Evolutionary conservation across 306 rosid genomes (phyloP), one percentile per base, ranked within the genome.

Genomic region (Abrus precatorius): DNA sequence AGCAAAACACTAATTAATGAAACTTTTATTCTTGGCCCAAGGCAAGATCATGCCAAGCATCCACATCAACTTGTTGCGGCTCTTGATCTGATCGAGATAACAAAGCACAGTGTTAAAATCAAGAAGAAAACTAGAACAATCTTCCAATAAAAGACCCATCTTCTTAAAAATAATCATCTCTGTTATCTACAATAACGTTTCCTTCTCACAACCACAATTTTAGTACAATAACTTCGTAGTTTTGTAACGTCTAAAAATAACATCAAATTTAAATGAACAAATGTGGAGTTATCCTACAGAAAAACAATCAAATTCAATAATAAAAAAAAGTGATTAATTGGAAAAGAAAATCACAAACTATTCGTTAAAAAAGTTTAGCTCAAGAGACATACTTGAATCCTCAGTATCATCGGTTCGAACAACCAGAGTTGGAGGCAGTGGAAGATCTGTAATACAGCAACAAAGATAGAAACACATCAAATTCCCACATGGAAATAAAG

Each of bases 341-440:
- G 64, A 47, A 27, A 20, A 20, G 20, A 20, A 20, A 20, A 20
- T 20, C 20, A 20, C 20, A 20, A 20, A 20, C 20, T 20, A 20
- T 56, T 38, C 7, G 64, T 6, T 78, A 30, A 64, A 69, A 12
- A 10, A 47, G 6, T 11, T 3, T 9, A 5, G 66, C 71, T 60
- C 4, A 64, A 63, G 69, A 59, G 20, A 69, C 94, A 44, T 91
- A 93, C 98, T 93, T 38, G 93, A 75, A 48, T 93, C 97, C 83
- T 93, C 97, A 0, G 89, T 87, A 76, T 93, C 97, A 55, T 91
- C 95, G 7, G 95, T 83, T 20, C 97, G 87, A 71, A 84, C 93
- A 82, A 86, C 89, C 75, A 93, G 84, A 44, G 92, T 86, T 34
- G 91, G 93, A 3, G 97, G 95, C 3, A 93, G 82, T 8, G 89